Base-by-base conservation (phyloP, 169 alveolate genomes). In the Eimeria falciformis region DNA sequence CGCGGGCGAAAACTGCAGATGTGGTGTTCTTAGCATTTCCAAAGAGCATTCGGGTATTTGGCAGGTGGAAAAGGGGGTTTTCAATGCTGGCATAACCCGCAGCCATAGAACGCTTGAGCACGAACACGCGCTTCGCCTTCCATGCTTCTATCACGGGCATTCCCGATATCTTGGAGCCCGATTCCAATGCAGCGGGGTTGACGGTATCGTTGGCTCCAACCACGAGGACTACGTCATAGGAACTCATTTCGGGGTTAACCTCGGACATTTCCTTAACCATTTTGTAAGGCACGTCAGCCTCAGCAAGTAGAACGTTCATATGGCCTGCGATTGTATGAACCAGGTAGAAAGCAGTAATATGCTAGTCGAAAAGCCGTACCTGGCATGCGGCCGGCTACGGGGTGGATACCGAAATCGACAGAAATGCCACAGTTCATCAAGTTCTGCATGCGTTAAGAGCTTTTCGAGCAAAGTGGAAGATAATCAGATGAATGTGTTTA, bases 341-440 rank as follows among this genome's bases (percentile, higher is more conserved):
- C 4, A 29, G 53, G 27, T 2, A 43, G 14, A 6, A 6, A 0
- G 7, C 25, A 18, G 45, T 6, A 53, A 81, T 5, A 14, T 21
- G 21, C 25, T 5, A 1, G 9, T 37, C n/a, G 12, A 0, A 23
- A 3, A 11, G 83, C 29, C 45, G 43, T 91, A 82, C 94, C 96
- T 29, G 96, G 99, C 98, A 98, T 97, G 95, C 99, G 97, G 62
- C 99, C 99, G 27, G 99, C 99, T 84, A 98, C 99, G 46, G 99
- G 99, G 92, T 98, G 99, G 83, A 98, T 98, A 78, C 98, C 99
- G 94, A 98, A 98, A 92, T 97, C 97, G 50, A 98, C 99, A 43
- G 94, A 94, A 33, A 96, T 94, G 79, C 97, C 97, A 33, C 97
- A 93, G 53, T 95, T 93, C 79, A 94, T 91, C 86, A 97, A 92